Conservation (phyloP, 1,284 basidiomycete species). For the Rhodotorula sp. region DNA sequence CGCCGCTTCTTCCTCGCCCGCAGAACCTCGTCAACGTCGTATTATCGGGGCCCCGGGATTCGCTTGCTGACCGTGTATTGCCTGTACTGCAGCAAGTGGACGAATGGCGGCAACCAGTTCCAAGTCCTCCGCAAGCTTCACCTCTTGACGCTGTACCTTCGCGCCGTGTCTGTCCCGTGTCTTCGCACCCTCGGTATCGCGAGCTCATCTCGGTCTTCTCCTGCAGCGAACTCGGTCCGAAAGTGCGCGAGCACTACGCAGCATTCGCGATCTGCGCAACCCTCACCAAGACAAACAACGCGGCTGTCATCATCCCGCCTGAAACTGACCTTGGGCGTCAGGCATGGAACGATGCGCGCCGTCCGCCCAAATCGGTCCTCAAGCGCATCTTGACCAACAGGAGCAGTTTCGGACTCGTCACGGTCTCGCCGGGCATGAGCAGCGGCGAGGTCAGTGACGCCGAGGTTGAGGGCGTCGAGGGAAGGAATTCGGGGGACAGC, state of each 20-base stretch:
- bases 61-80: not conserved
- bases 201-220: not conserved
- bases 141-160: slow-evolving; percentile 23
- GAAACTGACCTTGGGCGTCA: slow-evolving; percentile 15
- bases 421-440: not conserved
- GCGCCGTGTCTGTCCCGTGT: slow-evolving; percentile 10
- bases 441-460: slow-evolving; percentile 17
- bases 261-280: slow-evolving; percentile 29
- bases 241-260: slow-evolving; percentile 18
- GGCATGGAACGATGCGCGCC: slow-evolving; percentile 30
- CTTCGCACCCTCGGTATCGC: not conserved
- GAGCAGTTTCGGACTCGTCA: not conserved
- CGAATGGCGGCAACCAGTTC: slow-evolving; percentile 16
- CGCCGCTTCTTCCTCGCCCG: not conserved
- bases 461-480: not conserved
- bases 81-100: slow-evolving; percentile 17
- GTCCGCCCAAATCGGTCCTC: slow-evolving; percentile 17
- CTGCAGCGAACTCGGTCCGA: slow-evolving; percentile 13
- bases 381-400: slow-evolving; percentile 13
- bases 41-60: no score
- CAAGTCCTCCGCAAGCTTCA: slow-evolving; percentile 27
- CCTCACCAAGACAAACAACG: slow-evolving; percentile 9
- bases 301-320: slow-evolving; percentile 20
- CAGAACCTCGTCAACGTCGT: not conserved
- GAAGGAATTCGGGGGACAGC: no score